Base-by-base conservation (phyloP, 768 basidiomycete genomes). In the Macrolepiota dolichaula region DNA sequence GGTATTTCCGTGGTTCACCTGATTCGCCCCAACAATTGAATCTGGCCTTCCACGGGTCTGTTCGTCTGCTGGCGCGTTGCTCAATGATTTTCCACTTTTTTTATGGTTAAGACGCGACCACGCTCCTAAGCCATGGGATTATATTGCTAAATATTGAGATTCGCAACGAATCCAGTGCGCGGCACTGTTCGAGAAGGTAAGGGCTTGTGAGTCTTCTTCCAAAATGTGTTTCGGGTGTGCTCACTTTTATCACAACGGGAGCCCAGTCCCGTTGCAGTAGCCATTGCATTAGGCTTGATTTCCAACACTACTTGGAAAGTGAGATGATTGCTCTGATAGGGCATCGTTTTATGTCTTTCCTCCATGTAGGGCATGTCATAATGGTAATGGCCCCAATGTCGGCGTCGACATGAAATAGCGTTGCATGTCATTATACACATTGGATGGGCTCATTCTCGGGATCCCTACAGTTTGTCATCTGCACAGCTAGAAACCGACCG, bases 1-100 rank as follows among this genome's bases (percentile, higher is more conserved):
- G 1, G 2, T 24, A 49, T 29, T 29, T 52, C 57, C 57, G 36
- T 13, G 10, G 12, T 24, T 61, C 59, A 61, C 52, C 59, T 61
- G 59, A 44, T n/a, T n/a, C 3, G 17, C 2, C 19, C 53, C 17
- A 17, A 27, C 22, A 51, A 17, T 52, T 59, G 32, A 40, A 36
- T 24, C 24, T 17, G 32, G 46, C 19, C 29, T 32, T 29, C 46
- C 52, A 6, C 19, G 52, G 52, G 24, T 44, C 15, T 22, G 13
- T 29, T 55, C 54, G 38, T 27, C 15, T 55, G 42, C 27, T 17
- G 40, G 38, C 11, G 24, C n/a, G 52, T 13, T 25, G 35, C 19
- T 9, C 13, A 42, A 27, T 46, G 22, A 32, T 24, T 32, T 13
- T n/a, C n/a, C 46, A 2, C 3, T n/a, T 46, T 46, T 2, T 7